A percentile compares a stretch with the other conserved stretches of the same genome.
phyloP scores from a whole-genome alignment of 306 rosid genomes.

The Dryas drummondii region DNA sequence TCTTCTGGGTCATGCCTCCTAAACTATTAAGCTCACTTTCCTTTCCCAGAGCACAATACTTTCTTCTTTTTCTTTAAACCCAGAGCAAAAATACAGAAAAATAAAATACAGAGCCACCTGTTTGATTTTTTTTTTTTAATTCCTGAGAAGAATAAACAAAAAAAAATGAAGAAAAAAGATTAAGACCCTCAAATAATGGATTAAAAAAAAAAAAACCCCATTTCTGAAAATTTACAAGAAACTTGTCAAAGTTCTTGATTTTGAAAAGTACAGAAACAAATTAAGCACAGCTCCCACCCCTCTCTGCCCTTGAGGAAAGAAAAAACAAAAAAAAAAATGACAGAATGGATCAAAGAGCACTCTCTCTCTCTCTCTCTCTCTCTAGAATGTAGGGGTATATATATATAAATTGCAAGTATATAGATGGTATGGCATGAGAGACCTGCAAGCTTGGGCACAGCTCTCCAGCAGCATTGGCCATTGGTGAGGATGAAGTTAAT shows the following conservation, averaged over 20 bases:
- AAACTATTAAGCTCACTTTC: too few species aligned
- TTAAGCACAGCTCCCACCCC: not conserved
- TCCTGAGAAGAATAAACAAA: too few species aligned
- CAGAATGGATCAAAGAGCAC: conserved; percentile 4
- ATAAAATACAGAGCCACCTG: not conserved
- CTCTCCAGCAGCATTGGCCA: conserved; percentile 98
- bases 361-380: not conserved
- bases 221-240: not conserved
- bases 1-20: not conserved
- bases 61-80: too few species aligned
- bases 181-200: not conserved
- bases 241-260: not conserved
- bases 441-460: conserved; percentile 97
- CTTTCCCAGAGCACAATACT: not conserved
- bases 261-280: not conserved
- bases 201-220: not conserved
- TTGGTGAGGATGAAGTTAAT: conserved; percentile 78
- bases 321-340: not conserved
- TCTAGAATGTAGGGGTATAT: not conserved
- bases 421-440: conserved; percentile 4
- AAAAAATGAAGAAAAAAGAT: not conserved
- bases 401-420: not conserved
- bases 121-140: not conserved
- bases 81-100: not conserved
- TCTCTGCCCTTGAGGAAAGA: not conserved